Base-by-base conservation (phyloP, 2,329 filamentous ascomycete species). In the Fonsecaea multimorphosa region DNA sequence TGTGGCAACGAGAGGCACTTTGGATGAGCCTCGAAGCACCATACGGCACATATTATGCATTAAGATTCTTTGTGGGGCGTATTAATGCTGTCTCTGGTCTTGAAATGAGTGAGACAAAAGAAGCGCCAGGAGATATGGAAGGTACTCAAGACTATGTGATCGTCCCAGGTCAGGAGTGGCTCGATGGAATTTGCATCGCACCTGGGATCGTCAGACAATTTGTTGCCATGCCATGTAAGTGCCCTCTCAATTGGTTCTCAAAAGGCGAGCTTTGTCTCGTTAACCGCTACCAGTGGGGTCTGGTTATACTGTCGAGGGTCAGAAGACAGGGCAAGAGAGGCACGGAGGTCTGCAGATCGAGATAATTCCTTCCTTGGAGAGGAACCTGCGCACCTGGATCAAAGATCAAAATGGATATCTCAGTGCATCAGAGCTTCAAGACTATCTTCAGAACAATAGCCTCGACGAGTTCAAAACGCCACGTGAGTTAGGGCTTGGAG, bases 301-400 rank as follows among this genome's bases (percentile, higher is more conserved):
- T 14, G 80, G 80, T 0, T 81, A 82, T 60, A 78, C 78, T 0
- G 76, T 84, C 7, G 82, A 84, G 69, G 74, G 75, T 1, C 82
- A 84, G 68, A 68, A 83, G 4, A 82, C 78, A 0, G 80, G 80
- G 2, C 61, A 76, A 46, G 81, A 84, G 24, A 65, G 67, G 2
- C 66, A 76, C 4, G 77, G 78, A 16, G 80, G 80, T 2, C 64
- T 84, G 1, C 81, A 82, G 62, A 73, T 84, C 44, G 81, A 83
- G 63, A 74, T 84, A 22, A 79, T 76, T 0, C 78, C 77, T 4
- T 11, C 44, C 11, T 49, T 49, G 19, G 11, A 49, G 22, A 12
- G 2, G 19, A 49, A 24, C 8, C 22, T 49, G 9, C 44, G 44
- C 11, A 27, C 44, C 8, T 49, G 44, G 44, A 12, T 24, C 22